Conservation (phyloP, 179 eudicot species). For the Patellifolia procumbens region DNA sequence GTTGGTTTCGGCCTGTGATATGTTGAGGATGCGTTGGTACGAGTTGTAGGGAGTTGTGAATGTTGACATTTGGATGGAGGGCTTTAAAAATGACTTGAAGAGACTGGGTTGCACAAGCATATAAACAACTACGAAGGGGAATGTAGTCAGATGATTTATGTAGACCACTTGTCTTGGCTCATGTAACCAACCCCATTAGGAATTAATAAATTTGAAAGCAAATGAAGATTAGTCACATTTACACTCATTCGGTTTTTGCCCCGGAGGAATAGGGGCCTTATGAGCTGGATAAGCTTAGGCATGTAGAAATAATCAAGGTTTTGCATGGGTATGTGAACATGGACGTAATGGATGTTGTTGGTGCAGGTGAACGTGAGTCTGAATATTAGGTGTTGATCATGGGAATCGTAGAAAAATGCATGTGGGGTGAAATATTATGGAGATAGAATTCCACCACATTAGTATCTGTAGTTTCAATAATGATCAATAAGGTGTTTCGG, state of each 20-base stretch:
- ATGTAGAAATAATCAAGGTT: background rate
- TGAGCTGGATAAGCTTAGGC: background rate
- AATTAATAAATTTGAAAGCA: too few relatives aligned
- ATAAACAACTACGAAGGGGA: too few relatives aligned
- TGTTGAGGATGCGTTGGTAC: too few relatives aligned
- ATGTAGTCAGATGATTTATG: too few relatives aligned
- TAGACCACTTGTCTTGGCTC: too few relatives aligned
- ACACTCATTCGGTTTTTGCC: background rate
- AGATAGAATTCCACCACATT: background rate
- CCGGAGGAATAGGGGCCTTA: background rate
- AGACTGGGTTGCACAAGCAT: too few relatives aligned
- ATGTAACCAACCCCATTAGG: too few relatives aligned
- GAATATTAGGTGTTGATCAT: conserved; percentile 1
- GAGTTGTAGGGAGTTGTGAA: too few relatives aligned
- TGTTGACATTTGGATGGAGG: too few relatives aligned
- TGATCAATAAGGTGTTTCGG: background rate
- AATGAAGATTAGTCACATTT: background rate
- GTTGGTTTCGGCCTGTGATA: too few relatives aligned
- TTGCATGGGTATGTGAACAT: background rate
- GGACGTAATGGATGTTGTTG: background rate
- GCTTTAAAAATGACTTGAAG: too few relatives aligned
- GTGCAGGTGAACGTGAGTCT: too few relatives aligned
- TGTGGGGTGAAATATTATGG: background rate
- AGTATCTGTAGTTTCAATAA: background rate
- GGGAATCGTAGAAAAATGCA: background rate